Conservation (phyloP, 176 grass and related monocot species). For the Paspalum notatum region DNA sequence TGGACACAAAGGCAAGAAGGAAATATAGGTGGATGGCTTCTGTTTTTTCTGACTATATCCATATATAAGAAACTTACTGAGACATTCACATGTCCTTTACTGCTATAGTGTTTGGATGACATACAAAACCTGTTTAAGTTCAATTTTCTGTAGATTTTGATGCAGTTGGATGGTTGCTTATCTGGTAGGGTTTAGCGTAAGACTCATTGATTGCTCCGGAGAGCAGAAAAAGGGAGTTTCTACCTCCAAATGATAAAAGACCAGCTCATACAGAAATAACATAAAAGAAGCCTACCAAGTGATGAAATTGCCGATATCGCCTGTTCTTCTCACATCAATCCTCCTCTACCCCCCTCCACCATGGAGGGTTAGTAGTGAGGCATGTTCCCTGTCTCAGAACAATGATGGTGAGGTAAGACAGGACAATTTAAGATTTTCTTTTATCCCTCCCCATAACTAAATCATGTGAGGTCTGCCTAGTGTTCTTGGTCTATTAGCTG, state of each 20-base stretch:
- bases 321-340: slow-evolving; percentile 80
- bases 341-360: slow-evolving; percentile 65
- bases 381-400: slow-evolving; percentile 82
- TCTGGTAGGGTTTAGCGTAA: slow-evolving; percentile 22
- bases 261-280: slow-evolving; percentile 45
- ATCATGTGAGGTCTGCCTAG: background rate
- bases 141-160: slow-evolving; percentile 14
- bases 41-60: slow-evolving; percentile 17
- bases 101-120: background rate
- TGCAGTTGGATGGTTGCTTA: slow-evolving; percentile 17
- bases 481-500: slow-evolving; percentile 18
- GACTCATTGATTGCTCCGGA: slow-evolving; percentile 9
- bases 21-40: background rate
- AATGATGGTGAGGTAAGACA: slow-evolving; percentile 71
- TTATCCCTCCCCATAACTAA: slow-evolving; percentile 22
- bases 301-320: slow-evolving; percentile 63
- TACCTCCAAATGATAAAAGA: slow-evolving; percentile 52
- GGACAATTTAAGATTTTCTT: slow-evolving; percentile 41
- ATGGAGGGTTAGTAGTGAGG: slow-evolving; percentile 74
- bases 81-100: slow-evolving; percentile 1
- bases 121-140: slow-evolving; percentile 10
- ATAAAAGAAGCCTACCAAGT: slow-evolving; percentile 73
- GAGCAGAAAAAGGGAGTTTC: background rate
- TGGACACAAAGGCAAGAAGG: background rate
- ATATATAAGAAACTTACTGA: slow-evolving; percentile 19